Base-by-base conservation (phyloP, 148 eudicot species). In the Rhododendron henanense region DNA sequence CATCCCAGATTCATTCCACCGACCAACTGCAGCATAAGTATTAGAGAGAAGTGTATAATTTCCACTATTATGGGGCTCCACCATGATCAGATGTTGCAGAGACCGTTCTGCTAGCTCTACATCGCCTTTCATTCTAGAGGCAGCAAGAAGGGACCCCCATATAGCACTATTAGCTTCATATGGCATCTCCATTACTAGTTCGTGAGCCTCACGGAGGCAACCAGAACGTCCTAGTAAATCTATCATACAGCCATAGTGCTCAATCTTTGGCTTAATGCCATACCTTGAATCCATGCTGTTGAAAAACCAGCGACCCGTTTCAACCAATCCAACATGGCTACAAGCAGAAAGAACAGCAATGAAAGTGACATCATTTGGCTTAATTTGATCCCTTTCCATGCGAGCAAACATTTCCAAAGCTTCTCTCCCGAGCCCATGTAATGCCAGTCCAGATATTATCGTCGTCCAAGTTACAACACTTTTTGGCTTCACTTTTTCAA, bases 71-170 rank as follows among this genome's bases (percentile, higher is more conserved):
- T 87, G 76, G 10, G 95, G 94, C 89, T 93, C 95, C 85, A 92
- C 51, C 31, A 61, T 53, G 45, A 88, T 87, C 69, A 93, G 86
- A 45, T 86, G 87, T 10, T 71, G 76, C 76, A 91, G 59, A 63
- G 93, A 92, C 84, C 83, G 73, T 61, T 87, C 85, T 57, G 91
- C 95, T 75, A 92, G 92, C 45, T 83, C 85, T 53, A 89, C 85
- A 81, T 93, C 88, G 2, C 89, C 88, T 47, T 90, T 85, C 18
- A 87, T 82, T 79, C 89, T 90, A 14, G 93, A 88, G 79, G 91
- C 90, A 50, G 93, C 93, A 69, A 93, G 92, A 86, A 93, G 87
- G 35, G 94, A 91, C 76, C 95, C 94, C 95, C 95, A 93, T 53
- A 92, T 90, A 77, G 93, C 93, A 63, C 89, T 90, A 45, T 90